Base-by-base conservation (phyloP, 768 basidiomycete genomes). In the Tricholomella constricta region DNA sequence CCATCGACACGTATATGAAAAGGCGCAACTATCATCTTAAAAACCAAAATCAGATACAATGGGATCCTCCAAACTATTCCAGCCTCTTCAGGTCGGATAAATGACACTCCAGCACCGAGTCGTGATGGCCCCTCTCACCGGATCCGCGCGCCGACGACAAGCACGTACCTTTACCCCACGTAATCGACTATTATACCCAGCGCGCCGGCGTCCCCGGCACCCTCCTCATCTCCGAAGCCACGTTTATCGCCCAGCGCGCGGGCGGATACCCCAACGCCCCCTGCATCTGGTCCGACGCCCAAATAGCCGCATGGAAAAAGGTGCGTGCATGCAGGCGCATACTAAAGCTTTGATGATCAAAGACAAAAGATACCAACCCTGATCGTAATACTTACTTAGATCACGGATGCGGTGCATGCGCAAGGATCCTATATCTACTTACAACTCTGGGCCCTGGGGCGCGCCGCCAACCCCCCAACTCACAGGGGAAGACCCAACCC, bases 221-320 rank as follows among this genome's bases (percentile, higher is more conserved):
- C 1, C 67, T 81, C 11, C 57, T 76, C 12, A 72, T 83, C 45
- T 62, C 78, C 0, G 81, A 82, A 59, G 80, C 70, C 1, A 80
- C 75, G 6, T 64, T 71, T 51, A 69, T 88, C 41, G 75, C 78
- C 0, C 63, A 66, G 1, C 59, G 74, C 11, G 82, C 84, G 0
- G 81, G 78, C 2, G 84, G 83, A 2, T 72, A 68, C 34, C 48
- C 53, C 1, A 66, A 81, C 48, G 76, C 78, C 0, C 89, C 88
- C 1, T 88, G 88, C 0, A 81, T 89, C 51, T 89, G 79, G 73
- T 81, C 64, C 17, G 64, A 77, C 2, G 82, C 77, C 20, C 89
- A 92, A 57, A 76, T 84, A 23, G 58, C 51, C 0, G 79, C 68
- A 0, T 88, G 85, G 86, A 82, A 80, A 60, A 60, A 73, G 69